These are phyloP conservation scores for Aspergillus latus DNA, from an alignment of 2,329 filamentous ascomycete species.

Conservation along the genomic window DNA sequence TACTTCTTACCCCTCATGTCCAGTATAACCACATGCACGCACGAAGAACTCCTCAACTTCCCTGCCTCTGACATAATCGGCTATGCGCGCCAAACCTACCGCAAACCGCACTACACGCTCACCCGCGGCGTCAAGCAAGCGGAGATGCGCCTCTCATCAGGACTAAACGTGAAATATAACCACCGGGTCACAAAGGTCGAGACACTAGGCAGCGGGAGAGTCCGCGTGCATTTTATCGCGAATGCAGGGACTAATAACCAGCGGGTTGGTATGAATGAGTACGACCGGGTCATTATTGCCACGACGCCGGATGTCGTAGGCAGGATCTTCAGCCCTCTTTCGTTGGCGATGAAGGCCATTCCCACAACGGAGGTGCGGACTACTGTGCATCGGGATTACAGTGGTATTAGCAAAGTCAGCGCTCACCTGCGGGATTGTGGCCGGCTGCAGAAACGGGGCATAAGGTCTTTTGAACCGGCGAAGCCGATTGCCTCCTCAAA, in stretches of 20 bases:
- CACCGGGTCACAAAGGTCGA: conserved; percentile 13
- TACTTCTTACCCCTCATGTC: conserved; percentile 20
- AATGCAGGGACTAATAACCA: not conserved
- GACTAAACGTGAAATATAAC: conserved; percentile 15
- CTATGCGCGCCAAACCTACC: conserved; percentile 23
- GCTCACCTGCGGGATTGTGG: not conserved
- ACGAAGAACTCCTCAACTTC: conserved; percentile 23
- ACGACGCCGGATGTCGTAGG: conserved; percentile 56
- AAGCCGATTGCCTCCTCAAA: not conserved
- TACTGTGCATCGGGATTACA: conserved; percentile 45
- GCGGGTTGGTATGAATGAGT: conserved; percentile 14
- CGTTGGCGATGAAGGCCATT: conserved; percentile 35
- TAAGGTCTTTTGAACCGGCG: not conserved
- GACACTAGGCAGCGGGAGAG: not conserved
- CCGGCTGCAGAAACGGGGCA: not conserved
- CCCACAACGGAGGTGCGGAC: conserved; percentile 47
- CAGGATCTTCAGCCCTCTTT: conserved; percentile 49
- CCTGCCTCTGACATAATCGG: conserved; percentile 23
- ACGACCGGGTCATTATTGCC: conserved; percentile 50
- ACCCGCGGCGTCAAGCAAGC: conserved; percentile 21
- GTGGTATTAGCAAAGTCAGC: not conserved
- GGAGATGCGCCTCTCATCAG: conserved; percentile 18
- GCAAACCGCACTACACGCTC: conserved; percentile 23
- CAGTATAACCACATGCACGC: conserved; percentile 25
- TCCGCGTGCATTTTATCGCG: not conserved